Evolutionary conservation across 805 yeast species (phyloP).

Genomic region (Saccharomycopsis olivae): DNA sequence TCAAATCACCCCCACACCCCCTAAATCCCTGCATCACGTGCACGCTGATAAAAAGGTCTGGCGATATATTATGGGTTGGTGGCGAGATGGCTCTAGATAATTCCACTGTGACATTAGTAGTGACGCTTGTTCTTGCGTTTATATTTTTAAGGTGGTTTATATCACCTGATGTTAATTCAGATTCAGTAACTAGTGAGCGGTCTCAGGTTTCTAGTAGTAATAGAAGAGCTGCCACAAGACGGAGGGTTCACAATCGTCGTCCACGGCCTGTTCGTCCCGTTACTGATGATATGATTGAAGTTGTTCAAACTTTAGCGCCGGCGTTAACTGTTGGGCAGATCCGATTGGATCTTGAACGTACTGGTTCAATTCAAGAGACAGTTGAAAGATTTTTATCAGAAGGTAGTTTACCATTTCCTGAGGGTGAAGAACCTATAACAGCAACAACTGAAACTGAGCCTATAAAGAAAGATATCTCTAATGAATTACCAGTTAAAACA

Average conservation of each 20-base stretch:
- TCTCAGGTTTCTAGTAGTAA: conserved; percentile 3
- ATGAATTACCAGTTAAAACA: conserved; percentile 16
- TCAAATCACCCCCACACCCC: no score
- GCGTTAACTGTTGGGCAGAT: conserved; percentile 59
- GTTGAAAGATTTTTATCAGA: conserved; percentile 58
- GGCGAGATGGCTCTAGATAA: conserved; percentile 38
- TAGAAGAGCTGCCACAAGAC: conserved; percentile 14
- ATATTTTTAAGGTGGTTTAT: conserved; percentile 58
- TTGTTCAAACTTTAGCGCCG: conserved; percentile 79
- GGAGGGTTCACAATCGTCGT: conserved; percentile 1
- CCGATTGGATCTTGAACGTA: conserved; percentile 55
- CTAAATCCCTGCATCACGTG: no score
- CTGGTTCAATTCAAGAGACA: conserved; percentile 76
- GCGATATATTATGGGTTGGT: no score
- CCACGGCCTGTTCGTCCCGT: conserved; percentile 34
- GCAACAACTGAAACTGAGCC: background rate
- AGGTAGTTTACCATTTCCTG: conserved; percentile 50
- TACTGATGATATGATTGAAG: conserved; percentile 68
- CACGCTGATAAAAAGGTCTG: no score
- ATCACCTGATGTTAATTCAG: conserved; percentile 36
- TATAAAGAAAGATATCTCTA: background rate
- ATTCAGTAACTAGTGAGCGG: background rate
- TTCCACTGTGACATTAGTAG: conserved; percentile 42
- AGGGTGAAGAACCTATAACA: conserved; percentile 19
- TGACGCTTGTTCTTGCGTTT: conserved; percentile 41